Conservation (phyloP, 176 grass and related monocot genomes). For the Musa schizocarpa region DNA sequence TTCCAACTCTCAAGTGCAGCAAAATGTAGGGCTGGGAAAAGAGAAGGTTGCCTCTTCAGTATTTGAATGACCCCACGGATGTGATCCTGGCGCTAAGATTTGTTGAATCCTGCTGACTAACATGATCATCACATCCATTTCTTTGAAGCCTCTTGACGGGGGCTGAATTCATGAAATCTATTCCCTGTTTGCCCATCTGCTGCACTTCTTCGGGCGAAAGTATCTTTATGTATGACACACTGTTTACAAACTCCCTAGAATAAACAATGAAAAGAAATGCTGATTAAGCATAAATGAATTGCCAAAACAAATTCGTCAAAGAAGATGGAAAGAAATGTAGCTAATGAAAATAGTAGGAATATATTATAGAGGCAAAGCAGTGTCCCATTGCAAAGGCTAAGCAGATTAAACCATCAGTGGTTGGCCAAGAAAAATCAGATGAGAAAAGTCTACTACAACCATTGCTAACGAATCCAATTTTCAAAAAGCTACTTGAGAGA, state of each 20-base stretch:
- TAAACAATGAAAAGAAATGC: neutral
- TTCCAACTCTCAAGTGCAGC: constrained; percentile 20
- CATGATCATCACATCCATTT: constrained; percentile 64
- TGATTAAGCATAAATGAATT: constrained; percentile 2
- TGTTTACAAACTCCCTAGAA: constrained; percentile 93
- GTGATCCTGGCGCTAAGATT: constrained; percentile 65
- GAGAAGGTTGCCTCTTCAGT: constrained; percentile 42
- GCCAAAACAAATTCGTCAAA: neutral
- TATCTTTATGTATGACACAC: constrained; percentile 93
- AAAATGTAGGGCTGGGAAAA: neutral
- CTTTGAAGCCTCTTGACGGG: constrained; percentile 35
- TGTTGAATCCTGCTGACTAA: constrained; percentile 60
- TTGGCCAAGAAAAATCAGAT: no score
- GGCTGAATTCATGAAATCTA: constrained; percentile 58
- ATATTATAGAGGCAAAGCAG: neutral
- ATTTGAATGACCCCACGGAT: constrained; percentile 65
- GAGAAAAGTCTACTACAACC: no score
- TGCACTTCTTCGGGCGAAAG: constrained; percentile 90
- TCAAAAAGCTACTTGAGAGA: neutral
- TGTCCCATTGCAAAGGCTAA: neutral
- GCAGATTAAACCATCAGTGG: neutral
- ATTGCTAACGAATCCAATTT: no score
- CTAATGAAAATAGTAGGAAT: neutral
- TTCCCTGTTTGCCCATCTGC: constrained; percentile 73
- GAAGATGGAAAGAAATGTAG: neutral